phyloP scores from a whole-genome alignment of 1,284 basidiomycete species.

The Ceratobasidium sp. region DNA sequence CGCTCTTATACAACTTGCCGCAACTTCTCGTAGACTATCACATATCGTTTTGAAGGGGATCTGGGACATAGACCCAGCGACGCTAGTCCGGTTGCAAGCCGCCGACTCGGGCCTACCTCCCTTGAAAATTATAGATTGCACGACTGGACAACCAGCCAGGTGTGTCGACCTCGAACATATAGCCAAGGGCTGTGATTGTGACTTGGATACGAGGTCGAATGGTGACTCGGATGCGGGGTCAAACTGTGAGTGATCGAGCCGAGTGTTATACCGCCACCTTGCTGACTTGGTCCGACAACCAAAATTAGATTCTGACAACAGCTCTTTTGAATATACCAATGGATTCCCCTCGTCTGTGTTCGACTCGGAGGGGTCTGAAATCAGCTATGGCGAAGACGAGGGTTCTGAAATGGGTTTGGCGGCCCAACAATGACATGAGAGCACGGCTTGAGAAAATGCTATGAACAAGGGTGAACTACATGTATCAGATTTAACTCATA shows the following conservation, averaged over 20 bases:
- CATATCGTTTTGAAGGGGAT: not conserved
- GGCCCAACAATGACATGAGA: not conserved
- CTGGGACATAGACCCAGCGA: not conserved
- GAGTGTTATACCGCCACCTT: not conserved
- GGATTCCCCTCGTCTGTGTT: not conserved
- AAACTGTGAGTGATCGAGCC: not conserved
- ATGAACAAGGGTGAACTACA: no score
- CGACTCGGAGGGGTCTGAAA: constrained; percentile 4
- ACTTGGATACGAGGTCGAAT: no score
- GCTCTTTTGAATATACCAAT: not conserved
- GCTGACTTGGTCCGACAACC: not conserved
- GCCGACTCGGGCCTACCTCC: not conserved
- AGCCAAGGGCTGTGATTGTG: not conserved
- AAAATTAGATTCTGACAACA: constrained; percentile 1
- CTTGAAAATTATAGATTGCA: not conserved
- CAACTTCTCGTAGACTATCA: not conserved
- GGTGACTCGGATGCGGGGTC: no score
- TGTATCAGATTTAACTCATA: no score
- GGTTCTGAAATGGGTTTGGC: not conserved
- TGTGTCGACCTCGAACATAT: not conserved
- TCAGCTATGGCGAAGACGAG: constrained; percentile 6
- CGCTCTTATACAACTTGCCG: not conserved
- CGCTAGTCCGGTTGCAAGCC: not conserved
- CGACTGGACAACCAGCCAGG: not conserved
- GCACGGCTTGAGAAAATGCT: no score